These are phyloP conservation scores for Phylloporus sp. DNA, from an alignment of 1,284 basidiomycete genomes.

Conservation along the genomic window DNA sequence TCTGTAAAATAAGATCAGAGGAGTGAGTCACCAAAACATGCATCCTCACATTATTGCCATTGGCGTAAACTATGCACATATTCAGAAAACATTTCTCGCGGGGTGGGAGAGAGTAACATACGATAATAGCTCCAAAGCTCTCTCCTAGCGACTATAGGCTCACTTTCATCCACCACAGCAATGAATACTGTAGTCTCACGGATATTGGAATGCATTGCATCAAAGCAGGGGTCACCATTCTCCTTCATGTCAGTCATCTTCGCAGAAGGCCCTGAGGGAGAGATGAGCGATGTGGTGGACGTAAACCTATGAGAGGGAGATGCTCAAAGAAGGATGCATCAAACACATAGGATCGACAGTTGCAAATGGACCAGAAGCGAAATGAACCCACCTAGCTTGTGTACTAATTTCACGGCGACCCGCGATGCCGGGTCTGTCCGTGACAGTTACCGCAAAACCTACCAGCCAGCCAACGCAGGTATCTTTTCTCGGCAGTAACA, in stretches of 20 bases:
- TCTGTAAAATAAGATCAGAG: slow-evolving; percentile 44
- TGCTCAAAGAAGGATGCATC: too few species aligned
- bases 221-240: slow-evolving; percentile 11
- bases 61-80: slow-evolving; percentile 65
- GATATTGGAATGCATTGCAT: slow-evolving; percentile 1
- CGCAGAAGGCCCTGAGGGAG: too few species aligned
- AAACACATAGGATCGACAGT: too few species aligned
- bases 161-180: slow-evolving; percentile 50
- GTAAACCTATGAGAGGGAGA: too few species aligned
- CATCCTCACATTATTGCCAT: slow-evolving; percentile 67
- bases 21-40: not conserved
- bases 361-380: too few species aligned
- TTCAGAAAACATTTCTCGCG: slow-evolving; percentile 16
- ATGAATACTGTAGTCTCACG: slow-evolving; percentile 28
- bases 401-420: too few species aligned
- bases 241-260: slow-evolving; percentile 18
- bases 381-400: too few species aligned
- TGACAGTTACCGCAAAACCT: too few species aligned
- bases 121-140: slow-evolving; percentile 81
- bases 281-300: too few species aligned
- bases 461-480: too few species aligned
- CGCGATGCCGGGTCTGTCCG: too few species aligned
- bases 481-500: too few species aligned
- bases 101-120: slow-evolving; percentile 38
- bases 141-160: slow-evolving; percentile 64